Conservation (phyloP, 1,284 basidiomycete genomes). For the Rhodotorula sp. region DNA sequence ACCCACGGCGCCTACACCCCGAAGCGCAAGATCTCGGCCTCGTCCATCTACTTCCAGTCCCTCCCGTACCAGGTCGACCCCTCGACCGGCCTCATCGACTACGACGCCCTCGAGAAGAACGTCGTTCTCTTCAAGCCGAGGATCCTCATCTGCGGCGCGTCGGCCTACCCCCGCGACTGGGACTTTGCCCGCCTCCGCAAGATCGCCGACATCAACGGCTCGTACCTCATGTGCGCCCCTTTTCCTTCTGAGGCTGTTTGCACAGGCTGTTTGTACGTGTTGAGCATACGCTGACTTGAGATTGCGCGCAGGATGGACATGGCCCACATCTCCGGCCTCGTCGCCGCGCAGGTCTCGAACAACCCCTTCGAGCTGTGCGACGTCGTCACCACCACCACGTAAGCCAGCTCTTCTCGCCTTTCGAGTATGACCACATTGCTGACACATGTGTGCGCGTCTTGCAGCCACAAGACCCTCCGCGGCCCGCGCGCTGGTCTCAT, state of each 20-base stretch:
- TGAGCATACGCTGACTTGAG: slow-evolving; percentile 47
- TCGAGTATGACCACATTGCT: neutral
- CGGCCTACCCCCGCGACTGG: slow-evolving; percentile 98
- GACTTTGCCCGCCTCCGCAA: slow-evolving; percentile 81
- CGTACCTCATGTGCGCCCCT: slow-evolving; percentile 61
- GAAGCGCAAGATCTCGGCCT: slow-evolving; percentile 99
- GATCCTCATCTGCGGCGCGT: slow-evolving; percentile 95
- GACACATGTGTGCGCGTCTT: slow-evolving; percentile 42
- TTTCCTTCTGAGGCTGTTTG: too few species aligned
- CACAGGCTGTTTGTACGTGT: neutral
- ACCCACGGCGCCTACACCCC: slow-evolving; percentile 41
- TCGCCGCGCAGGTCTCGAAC: slow-evolving; percentile 88
- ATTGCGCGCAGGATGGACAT: slow-evolving; percentile 74
- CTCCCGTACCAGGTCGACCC: slow-evolving; percentile 90
- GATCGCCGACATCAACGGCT: slow-evolving; percentile 82
- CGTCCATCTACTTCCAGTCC: slow-evolving; percentile 99
- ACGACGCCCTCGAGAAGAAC: slow-evolving; percentile 75
- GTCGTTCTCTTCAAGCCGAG: slow-evolving; percentile 96
- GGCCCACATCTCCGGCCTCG: slow-evolving; percentile 93
- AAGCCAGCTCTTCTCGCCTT: neutral
- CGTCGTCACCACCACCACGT: slow-evolving; percentile 90
- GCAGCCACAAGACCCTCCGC: slow-evolving; percentile 89
- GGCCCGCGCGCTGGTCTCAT: slow-evolving; percentile 97
- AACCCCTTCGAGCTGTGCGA: slow-evolving; percentile 97
- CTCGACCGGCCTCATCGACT: slow-evolving; percentile 86